Evolutionary conservation across 2,329 filamentous ascomycete genomes (phyloP), one percentile per base, ranked within the genome.

Genomic region (Dactylellina cionopaga): DNA sequence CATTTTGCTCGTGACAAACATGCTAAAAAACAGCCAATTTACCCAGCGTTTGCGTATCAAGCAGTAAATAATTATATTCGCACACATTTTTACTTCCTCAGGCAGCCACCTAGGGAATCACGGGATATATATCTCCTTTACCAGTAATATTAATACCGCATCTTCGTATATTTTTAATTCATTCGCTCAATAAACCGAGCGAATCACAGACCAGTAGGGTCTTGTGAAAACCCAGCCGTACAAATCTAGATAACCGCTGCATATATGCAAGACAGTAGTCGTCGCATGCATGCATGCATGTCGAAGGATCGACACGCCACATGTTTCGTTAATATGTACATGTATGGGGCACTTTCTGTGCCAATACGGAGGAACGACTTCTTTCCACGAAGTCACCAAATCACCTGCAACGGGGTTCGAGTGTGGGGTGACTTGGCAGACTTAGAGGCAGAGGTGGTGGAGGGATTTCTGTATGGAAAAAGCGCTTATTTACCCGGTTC

Each of bases 271-370:
- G 51, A 29, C 41, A 43, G 27, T 49, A 43, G 27, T 39, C 37
- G 43, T 49, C 6, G n/a, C n/a, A n/a, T n/a, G n/a, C n/a, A n/a
- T n/a, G n/a, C n/a, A 37, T 13, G 51, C 49, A 64, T 35, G 46
- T 54, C 52, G 43, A 55, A 51, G 27, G 68, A 72, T 72, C 68
- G 59, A 72, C 68, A 64, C 68, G 68, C 59, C 68, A 72, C 68
- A 63, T 58, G 49, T 70, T 68, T 68, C 54, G 63, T 43, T 59
- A 49, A 33, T 46, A 46, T 10, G 24, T 13, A 46, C 27, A 56
- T 58, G 33, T 39, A n/a, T n/a, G n/a, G n/a, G n/a, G n/a, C n/a
- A 47, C 5, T n/a, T 27, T 29, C 22, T 13, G 33, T 55, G 39
- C 41, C 5, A 10, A 41, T 27, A 24, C 51, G 29, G 15, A 9